Evolutionary conservation across 352 stramenopile genomes (phyloP).

Genomic region (Phytophthora capsici): DNA sequence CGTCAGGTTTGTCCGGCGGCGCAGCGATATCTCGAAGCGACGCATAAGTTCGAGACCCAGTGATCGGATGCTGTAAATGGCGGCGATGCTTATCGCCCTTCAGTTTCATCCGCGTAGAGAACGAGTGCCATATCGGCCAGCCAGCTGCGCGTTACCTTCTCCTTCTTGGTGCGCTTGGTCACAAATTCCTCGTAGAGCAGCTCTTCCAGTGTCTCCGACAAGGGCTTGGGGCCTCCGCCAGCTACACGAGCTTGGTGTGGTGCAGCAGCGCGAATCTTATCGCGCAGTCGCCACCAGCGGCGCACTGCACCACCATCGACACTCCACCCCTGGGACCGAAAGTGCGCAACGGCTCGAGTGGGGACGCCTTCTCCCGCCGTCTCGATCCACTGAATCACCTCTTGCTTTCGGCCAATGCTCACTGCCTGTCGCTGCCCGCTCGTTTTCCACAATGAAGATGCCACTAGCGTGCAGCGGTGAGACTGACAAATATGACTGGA

Average conservation of each 20-base stretch:
- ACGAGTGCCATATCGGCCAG: conserved; percentile 12
- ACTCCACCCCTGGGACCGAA: conserved; percentile 16
- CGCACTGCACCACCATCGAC: conserved; percentile 11
- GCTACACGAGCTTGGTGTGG: conserved; percentile 10
- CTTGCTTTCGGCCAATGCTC: conserved; percentile 17
- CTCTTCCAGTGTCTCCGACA: conserved; percentile 11
- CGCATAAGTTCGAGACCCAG: conserved; percentile 37
- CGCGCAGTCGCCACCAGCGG: conserved; percentile 26
- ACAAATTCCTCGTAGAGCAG: conserved; percentile 13
- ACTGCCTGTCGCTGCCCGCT: conserved; percentile 1
- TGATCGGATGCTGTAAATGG: conserved; percentile 27
- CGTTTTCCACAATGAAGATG: conserved; percentile 17
- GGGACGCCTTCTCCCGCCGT: conserved; percentile 1
- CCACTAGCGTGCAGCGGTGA: too few relatives aligned
- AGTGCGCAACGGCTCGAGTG: conserved; percentile 14
- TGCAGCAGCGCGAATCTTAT: conserved; percentile 13
- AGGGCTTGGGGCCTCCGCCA: not conserved
- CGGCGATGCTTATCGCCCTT: not conserved
- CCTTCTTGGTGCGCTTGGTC: conserved; percentile 4
- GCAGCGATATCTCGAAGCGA: conserved; percentile 33
- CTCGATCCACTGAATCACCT: conserved; percentile 29
- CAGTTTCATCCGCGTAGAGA: conserved; percentile 3
- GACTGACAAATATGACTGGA: too few relatives aligned
- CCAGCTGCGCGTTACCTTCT: conserved; percentile 22
- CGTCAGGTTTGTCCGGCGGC: conserved; percentile 29